A percentile compares a stretch with the other conserved stretches of the same genome.
phyloP scores from a whole-genome alignment of 495 filamentous ascomycete genomes.

The Zalerion maritima region DNA sequence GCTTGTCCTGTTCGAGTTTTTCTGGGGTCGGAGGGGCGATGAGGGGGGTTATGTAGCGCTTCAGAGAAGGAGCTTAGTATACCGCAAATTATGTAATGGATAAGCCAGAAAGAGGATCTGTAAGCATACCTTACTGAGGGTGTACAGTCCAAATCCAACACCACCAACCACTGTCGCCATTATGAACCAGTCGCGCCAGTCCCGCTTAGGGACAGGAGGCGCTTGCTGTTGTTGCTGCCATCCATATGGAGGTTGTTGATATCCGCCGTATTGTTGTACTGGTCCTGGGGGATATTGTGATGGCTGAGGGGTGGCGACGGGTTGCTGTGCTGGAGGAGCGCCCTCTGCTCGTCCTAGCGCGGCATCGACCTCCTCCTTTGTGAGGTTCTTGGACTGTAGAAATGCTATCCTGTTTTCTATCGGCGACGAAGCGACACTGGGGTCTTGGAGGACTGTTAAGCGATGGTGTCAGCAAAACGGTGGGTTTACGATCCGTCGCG shows the following conservation, averaged over 20 bases:
- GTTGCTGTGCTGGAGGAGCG: constrained; percentile 28
- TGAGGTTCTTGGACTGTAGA: constrained; percentile 91
- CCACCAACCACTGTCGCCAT: constrained; percentile 86
- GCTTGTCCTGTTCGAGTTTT: constrained; percentile 84
- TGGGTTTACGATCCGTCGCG: constrained; percentile 9
- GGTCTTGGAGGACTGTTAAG: constrained; percentile 88
- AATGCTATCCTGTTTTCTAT: constrained; percentile 87
- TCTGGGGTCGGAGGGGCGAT: constrained; percentile 88
- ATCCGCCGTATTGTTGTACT: constrained; percentile 51
- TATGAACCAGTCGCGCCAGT: constrained; percentile 98
- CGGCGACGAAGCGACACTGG: constrained; percentile 76
- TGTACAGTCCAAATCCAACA: constrained; percentile 74
- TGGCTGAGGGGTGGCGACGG: constrained; percentile 27
- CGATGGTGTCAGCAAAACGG: no score
- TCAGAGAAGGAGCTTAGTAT: constrained; percentile 8
- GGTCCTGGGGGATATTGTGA: constrained; percentile 34
- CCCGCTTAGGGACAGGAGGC: constrained; percentile 58
- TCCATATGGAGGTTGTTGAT: constrained; percentile 52
- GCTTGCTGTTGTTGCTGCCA: constrained; percentile 48
- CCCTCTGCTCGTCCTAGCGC: constrained; percentile 63
- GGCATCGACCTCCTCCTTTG: constrained; percentile 81
- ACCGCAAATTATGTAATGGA: constrained; percentile 1
- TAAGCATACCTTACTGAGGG: constrained; percentile 56
- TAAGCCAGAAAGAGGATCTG: neutral
- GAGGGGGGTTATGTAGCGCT: constrained; percentile 82